A percentile compares a stretch with the other conserved stretches of the same genome.
Conservation (phyloP, 345 rosid species). For the Pistacia integerrima region DNA sequence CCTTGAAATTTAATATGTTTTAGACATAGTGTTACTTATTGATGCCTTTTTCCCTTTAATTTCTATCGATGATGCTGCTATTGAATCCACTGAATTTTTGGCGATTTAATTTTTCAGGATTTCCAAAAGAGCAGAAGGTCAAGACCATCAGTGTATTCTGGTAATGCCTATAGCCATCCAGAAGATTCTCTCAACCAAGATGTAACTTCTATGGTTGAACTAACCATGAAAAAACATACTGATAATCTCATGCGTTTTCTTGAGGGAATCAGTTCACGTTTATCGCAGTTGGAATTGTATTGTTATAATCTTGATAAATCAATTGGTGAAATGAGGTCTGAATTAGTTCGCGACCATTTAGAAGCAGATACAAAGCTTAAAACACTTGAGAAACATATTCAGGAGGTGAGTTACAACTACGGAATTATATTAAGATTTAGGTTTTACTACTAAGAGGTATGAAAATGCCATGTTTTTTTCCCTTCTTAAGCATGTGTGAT, state of each 20-base stretch:
- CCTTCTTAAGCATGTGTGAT: no score
- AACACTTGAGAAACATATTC: conserved; percentile 89
- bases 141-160: conserved; percentile 60
- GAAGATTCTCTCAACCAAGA: conserved; percentile 81
- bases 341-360: conserved; percentile 62
- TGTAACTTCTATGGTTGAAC: conserved; percentile 60
- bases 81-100: neutral
- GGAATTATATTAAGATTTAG: neutral
- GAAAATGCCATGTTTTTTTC: neutral
- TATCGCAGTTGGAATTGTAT: conserved; percentile 85
- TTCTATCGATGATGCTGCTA: neutral
- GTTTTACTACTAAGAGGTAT: neutral
- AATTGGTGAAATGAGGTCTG: conserved; percentile 89
- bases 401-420: conserved; percentile 60
- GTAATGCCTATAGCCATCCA: conserved; percentile 72
- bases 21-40: neutral
- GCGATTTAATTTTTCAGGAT: conserved; percentile 47
- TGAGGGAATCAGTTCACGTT: conserved; percentile 93
- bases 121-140: conserved; percentile 78
- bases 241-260: conserved; percentile 91
- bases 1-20: neutral
- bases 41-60: conserved; percentile 6
- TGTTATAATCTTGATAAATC: conserved; percentile 97
- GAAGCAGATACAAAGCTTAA: conserved; percentile 86
- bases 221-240: conserved; percentile 72